A percentile compares a stretch with the other conserved stretches of the same genome.
These are phyloP conservation scores for Euphorbia schlechtendalii DNA, from an alignment of 441 rosid species.

Conservation along the genomic window DNA sequence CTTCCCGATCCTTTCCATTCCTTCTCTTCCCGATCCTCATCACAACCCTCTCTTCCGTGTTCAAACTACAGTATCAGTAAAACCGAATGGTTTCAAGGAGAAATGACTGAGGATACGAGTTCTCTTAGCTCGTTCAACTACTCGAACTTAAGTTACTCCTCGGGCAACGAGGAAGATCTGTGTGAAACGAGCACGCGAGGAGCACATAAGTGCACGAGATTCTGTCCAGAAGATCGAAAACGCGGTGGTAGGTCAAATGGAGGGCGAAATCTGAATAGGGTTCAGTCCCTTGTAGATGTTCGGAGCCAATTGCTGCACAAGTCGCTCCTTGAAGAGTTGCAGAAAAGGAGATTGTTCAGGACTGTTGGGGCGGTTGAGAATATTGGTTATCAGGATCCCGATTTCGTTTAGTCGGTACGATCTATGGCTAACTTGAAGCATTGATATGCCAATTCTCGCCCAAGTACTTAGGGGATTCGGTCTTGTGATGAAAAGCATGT, in stretches of 20 bases:
- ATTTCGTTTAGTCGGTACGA: slow-evolving; percentile 13
- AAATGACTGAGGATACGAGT: slow-evolving; percentile 35
- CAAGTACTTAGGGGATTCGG: no score
- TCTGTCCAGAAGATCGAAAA: slow-evolving; percentile 30
- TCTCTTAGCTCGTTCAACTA: slow-evolving; percentile 44
- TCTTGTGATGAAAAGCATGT: no score
- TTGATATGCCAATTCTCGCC: no score
- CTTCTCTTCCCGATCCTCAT: slow-evolving; percentile 43
- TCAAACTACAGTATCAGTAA: no score
- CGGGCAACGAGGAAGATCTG: slow-evolving; percentile 31
- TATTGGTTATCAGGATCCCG: slow-evolving; percentile 46
- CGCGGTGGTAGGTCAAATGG: slow-evolving; percentile 9
- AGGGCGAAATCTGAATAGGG: slow-evolving; percentile 31
- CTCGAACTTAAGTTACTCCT: slow-evolving; percentile 36
- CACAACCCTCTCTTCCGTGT: slow-evolving; percentile 36
- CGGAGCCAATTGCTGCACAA: slow-evolving; percentile 64
- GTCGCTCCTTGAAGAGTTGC: slow-evolving; percentile 59
- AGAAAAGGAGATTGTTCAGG: slow-evolving; percentile 57
- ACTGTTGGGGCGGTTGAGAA: slow-evolving; percentile 53
- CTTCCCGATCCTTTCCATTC: slow-evolving; percentile 34
- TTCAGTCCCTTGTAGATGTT: slow-evolving; percentile 49
- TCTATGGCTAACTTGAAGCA: neutral
- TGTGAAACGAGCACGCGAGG: slow-evolving; percentile 16
- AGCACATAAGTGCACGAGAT: slow-evolving; percentile 32
- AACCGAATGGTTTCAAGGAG: no score